Conservation (phyloP, 805 yeast species). For the Candida sanyiensis region DNA sequence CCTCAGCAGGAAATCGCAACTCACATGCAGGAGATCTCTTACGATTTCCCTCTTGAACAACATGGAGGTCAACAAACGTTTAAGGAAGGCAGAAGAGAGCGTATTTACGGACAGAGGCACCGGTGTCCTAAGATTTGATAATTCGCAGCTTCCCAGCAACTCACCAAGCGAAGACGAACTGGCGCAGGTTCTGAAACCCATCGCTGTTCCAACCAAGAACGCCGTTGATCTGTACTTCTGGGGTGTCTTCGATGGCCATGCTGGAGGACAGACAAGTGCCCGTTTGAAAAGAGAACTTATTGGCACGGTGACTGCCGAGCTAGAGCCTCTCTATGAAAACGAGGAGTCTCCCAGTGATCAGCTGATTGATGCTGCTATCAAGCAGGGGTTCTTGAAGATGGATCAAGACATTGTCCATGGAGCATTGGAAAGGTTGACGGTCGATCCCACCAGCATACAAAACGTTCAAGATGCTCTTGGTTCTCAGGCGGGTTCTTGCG, state of each 20-base stretch:
- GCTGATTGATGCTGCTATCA: slow-evolving; percentile 72
- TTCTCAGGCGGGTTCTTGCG: slow-evolving; percentile 94
- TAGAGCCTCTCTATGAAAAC: slow-evolving; percentile 55
- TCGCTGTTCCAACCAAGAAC: background rate
- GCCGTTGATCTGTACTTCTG: slow-evolving; percentile 84
- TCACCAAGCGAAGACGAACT: slow-evolving; percentile 94
- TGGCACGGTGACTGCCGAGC: slow-evolving; percentile 67
- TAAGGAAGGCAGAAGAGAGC: slow-evolving; percentile 75
- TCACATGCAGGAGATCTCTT: no score
- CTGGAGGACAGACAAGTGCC: slow-evolving; percentile 92
- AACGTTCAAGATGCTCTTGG: slow-evolving; percentile 69
- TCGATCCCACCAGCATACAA: slow-evolving; percentile 53
- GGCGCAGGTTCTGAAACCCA: slow-evolving; percentile 59
- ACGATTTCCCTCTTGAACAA: slow-evolving; percentile 54
- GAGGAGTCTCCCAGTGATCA: slow-evolving; percentile 63
- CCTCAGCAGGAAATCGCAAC: no score
- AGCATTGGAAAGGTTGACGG: slow-evolving; percentile 63
- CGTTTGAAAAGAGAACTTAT: slow-evolving; percentile 76
- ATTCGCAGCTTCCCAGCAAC: slow-evolving; percentile 85
- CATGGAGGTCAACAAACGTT: slow-evolving; percentile 61
- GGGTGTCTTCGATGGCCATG: slow-evolving; percentile 95
- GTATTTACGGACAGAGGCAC: slow-evolving; percentile 75
- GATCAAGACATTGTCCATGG: slow-evolving; percentile 84
- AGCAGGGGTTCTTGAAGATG: slow-evolving; percentile 69
- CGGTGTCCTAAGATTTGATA: slow-evolving; percentile 85